Percentiles rank a stretch among this genome's conserved stretches.
Evolutionary conservation across 345 rosid genomes (phyloP).

Genomic region (Linum trigynum): DNA sequence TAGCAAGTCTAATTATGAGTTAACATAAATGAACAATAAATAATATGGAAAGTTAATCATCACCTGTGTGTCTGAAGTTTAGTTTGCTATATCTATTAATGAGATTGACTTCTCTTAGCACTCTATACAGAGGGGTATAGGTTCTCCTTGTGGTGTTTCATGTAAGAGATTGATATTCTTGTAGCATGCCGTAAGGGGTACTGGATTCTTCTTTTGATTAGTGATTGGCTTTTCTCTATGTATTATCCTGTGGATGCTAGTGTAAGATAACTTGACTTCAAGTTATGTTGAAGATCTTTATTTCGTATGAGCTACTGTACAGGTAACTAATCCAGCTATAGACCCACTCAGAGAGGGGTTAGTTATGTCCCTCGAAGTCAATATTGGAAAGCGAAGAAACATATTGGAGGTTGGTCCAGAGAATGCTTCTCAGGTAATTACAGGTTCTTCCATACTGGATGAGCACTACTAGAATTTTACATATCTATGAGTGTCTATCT

Average conservation of each 20-base stretch:
- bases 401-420: conserved; percentile 90
- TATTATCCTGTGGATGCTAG: neutral
- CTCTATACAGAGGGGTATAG: no score
- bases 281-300: neutral
- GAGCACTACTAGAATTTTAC: conserved; percentile 5
- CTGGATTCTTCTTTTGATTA: neutral
- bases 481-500: conserved; percentile 2
- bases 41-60: no score
- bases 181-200: no score
- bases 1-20: no score
- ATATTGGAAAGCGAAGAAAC: conserved; percentile 87
- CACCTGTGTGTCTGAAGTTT: no score
- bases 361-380: conserved; percentile 97
- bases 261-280: neutral
- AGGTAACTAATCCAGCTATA: conserved; percentile 99
- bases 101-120: no score
- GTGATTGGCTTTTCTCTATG: neutral
- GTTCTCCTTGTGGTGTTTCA: no score
- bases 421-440: conserved; percentile 77
- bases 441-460: conserved; percentile 1
- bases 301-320: neutral
- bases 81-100: no score
- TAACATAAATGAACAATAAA: no score
- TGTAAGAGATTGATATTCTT: no score
- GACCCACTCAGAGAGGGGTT: conserved; percentile 96